Conservation (phyloP, 1,284 basidiomycete genomes). For the Malassezia vespertilionis region DNA sequence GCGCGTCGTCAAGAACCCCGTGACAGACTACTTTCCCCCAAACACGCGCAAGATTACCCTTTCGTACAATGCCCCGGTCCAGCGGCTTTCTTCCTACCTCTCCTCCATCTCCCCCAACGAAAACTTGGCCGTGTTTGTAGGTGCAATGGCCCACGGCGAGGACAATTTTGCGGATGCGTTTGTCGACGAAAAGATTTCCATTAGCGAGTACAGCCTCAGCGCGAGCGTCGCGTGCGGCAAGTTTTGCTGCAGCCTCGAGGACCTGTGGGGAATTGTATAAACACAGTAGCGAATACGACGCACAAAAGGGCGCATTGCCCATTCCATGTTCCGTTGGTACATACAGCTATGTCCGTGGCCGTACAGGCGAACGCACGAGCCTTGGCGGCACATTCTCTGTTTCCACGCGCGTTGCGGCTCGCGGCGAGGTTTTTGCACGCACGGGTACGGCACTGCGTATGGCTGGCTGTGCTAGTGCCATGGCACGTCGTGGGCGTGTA, state of each 20-base stretch:
- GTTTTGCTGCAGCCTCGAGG: constrained; percentile 59
- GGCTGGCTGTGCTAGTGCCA: constrained; percentile 6
- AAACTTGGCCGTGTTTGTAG: constrained; percentile 86
- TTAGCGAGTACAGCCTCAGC: constrained; percentile 86
- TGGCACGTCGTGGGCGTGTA: constrained; percentile 4
- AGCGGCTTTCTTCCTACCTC: constrained; percentile 72
- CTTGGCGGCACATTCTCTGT: constrained; percentile 10
- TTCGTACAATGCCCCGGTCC: constrained; percentile 72
- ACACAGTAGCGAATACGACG: no score
- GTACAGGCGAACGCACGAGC: constrained; percentile 1
- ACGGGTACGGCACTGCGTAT: neutral
- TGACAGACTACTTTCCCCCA: constrained; percentile 84
- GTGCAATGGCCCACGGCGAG: constrained; percentile 58
- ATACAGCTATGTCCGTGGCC: constrained; percentile 6
- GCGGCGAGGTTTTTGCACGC: neutral
- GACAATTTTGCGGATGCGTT: constrained; percentile 96
- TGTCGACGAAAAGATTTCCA: constrained; percentile 92
- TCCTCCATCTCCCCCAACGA: constrained; percentile 72
- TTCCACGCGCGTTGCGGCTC: neutral
- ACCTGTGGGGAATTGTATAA: constrained; percentile 49
- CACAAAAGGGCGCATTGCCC: neutral
- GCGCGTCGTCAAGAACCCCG: constrained; percentile 96
- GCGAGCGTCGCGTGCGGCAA: constrained; percentile 93
- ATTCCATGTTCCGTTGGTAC: neutral
- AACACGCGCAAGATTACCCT: constrained; percentile 90